Percentiles rank a stretch among this genome's conserved stretches.
phyloP scores from a whole-genome alignment of 257 asterid genomes.

The Solanum gracilifrons region DNA sequence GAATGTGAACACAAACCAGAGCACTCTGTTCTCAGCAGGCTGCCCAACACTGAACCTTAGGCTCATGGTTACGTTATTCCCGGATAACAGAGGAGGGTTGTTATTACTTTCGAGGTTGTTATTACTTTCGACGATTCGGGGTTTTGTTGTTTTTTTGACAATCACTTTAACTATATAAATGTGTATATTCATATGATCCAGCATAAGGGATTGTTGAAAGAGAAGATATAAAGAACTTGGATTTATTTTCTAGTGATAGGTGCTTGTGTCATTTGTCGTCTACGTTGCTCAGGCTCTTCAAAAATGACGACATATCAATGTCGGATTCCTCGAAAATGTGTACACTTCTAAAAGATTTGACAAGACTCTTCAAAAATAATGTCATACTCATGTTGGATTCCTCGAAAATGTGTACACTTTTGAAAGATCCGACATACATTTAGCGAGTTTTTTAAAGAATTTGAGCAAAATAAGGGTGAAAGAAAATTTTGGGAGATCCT shows the following conservation, averaged over 20 bases:
- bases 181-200: neutral
- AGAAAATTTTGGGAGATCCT: neutral
- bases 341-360: neutral
- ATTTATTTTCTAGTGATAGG: neutral
- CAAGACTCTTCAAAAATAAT: neutral
- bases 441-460: neutral
- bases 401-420: neutral
- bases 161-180: neutral
- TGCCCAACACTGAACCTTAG: slow-evolving; percentile 68
- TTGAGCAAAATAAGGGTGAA: neutral
- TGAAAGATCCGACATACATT: neutral
- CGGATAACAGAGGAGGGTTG: neutral
- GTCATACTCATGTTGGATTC: neutral
- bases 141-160: neutral
- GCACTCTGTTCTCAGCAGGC: slow-evolving; percentile 63
- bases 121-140: neutral
- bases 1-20: slow-evolving; percentile 90
- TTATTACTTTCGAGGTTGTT: neutral
- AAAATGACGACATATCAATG: accelerated
- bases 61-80: neutral
- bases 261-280: neutral
- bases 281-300: neutral
- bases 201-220: neutral
- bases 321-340: neutral
- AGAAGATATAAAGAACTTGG: neutral